These are phyloP conservation scores for Ganoderma lucidum DNA, from an alignment of 1,284 basidiomycete genomes.

Conservation along the genomic window DNA sequence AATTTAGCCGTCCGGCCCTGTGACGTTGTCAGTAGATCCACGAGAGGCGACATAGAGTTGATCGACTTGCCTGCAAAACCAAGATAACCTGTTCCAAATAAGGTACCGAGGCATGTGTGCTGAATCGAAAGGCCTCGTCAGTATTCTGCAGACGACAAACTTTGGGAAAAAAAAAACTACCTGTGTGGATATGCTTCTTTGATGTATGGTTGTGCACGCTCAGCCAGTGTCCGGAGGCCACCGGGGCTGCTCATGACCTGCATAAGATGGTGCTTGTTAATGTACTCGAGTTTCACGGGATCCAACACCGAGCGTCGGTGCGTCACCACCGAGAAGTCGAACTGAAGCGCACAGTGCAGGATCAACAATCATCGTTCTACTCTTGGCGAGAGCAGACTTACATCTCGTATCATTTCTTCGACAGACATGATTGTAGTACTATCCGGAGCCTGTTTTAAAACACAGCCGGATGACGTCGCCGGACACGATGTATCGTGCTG, in stretches of 20 bases:
- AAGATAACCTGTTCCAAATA: constrained; percentile 67
- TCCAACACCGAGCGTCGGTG: constrained; percentile 81
- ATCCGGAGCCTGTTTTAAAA: constrained; percentile 56
- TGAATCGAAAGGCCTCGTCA: constrained; percentile 33
- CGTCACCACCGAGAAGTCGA: constrained; percentile 75
- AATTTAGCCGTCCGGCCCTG: constrained; percentile 78
- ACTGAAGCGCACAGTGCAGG: constrained; percentile 48
- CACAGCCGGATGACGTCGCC: constrained; percentile 27
- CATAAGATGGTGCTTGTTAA: constrained; percentile 83
- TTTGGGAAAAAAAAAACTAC: constrained; percentile 35
- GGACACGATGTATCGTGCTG: constrained; percentile 47
- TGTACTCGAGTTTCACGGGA: constrained; percentile 71
- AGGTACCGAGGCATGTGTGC: constrained; percentile 56
- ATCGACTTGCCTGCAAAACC: constrained; percentile 57
- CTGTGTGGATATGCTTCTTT: constrained; percentile 56
- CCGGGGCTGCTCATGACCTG: constrained; percentile 51
- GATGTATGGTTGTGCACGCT: constrained; percentile 54
- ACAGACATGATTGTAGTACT: constrained; percentile 74
- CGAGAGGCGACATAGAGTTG: too few relatives aligned
- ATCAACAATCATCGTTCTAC: neutral
- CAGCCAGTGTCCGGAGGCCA: constrained; percentile 57
- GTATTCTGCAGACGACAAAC: constrained; percentile 32
- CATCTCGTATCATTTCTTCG: constrained; percentile 69
- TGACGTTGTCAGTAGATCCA: neutral
- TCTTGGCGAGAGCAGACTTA: constrained; percentile 37